Base-by-base conservation (phyloP, 1,284 basidiomycete genomes). In the Stereum hirsutum region DNA sequence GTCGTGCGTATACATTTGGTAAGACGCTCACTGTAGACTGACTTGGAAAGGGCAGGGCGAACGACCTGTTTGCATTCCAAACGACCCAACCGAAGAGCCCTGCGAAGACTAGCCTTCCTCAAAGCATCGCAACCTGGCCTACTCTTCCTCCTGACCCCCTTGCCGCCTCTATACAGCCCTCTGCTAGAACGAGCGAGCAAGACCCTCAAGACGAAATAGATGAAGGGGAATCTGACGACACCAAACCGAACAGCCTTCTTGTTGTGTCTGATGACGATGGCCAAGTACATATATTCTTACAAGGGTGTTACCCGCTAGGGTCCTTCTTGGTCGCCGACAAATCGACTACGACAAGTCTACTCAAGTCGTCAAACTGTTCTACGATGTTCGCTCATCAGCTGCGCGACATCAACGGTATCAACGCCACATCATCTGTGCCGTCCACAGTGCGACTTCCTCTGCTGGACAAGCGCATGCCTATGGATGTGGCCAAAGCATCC, bases 301-400 rank as follows among this genome's bases (percentile, higher is more conserved):
- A 93, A 54, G 90, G 90, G 20, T 76, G 76, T 46, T 90, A 86
- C 61, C 75, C 82, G 36, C 68, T 94, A 26, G 90, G 91, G 28
- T 65, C 72, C 27, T 59, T 84, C 33, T 55, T 52, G 31, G 49
- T 75, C 30, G 69, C 65, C 31, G 50, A 50, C 41, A 57, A 60
- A 27, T 58, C 62, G 21, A 54, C 61, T 31, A 63, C 71, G 32
- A 49, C 55, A n/a, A 71, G 72, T 4, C 52, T 83, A 30, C 65
- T 69, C 58, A 81, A 78, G 54, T 62, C 72, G 47, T 65, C 68
- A 30, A 57, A 58, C 42, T 54, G 56, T 12, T 66, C 74, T 23
- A 50, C 66, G 17, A 67, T 82, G 47, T 64, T 74, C 48, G 66
- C 66, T 27, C 69, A 82, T 52, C 63, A 45, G n/a, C 36, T 25